Evolutionary conservation across 73 alveolate genomes (phyloP).

Genomic region (Tetrahymena borealis): DNA sequence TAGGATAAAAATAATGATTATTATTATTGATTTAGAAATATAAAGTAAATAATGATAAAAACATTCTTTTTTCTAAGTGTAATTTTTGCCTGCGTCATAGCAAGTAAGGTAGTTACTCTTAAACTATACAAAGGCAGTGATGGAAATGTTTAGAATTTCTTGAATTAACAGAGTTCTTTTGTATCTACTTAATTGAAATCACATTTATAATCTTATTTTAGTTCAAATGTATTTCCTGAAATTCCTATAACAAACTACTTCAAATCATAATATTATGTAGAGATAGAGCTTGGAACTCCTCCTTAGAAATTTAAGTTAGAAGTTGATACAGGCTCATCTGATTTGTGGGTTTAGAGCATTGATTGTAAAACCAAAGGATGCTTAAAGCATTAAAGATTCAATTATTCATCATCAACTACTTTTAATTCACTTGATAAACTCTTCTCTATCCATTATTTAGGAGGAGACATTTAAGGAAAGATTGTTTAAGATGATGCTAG

Average conservation of each 20-base stretch:
- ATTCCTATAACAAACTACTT: not conserved
- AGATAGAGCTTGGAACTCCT: not conserved
- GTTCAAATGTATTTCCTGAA: not conserved
- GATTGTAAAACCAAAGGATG: not conserved
- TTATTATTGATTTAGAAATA: no score
- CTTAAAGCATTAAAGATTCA: not conserved
- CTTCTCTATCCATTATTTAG: not conserved
- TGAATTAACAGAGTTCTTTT: no score
- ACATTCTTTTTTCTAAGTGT: no score
- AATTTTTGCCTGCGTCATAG: no score
- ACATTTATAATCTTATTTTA: no score
- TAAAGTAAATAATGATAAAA: no score
- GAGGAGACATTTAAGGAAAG: not conserved
- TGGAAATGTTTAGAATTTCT: no score
- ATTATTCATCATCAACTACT: not conserved
- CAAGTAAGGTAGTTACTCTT: no score
- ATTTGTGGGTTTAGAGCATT: not conserved
- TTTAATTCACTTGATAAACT: not conserved
- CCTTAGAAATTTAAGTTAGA: not conserved
- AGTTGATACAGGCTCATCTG: not conserved
- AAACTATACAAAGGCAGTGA: no score
- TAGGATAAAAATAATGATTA: no score
- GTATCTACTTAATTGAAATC: no score
- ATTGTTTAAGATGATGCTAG: not conserved
- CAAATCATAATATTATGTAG: not conserved